Evolutionary conservation across 495 filamentous ascomycete species (phyloP).

Genomic region (Venustampulla echinocandica): DNA sequence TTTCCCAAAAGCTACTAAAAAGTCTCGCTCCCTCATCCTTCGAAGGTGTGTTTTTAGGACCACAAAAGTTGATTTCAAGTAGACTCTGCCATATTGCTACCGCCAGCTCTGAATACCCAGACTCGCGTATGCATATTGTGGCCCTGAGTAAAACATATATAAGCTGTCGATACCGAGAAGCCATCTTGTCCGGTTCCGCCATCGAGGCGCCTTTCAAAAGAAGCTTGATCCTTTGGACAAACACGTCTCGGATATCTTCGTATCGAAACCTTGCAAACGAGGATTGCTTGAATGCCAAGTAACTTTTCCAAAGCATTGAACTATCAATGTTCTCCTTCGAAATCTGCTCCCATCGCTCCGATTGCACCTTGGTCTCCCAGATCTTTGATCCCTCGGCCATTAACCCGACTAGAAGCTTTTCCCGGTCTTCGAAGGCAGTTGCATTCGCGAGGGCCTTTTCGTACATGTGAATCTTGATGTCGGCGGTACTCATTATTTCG

Average conservation of each 20-base stretch:
- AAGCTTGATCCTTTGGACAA: slow-evolving; percentile 43
- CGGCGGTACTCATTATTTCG: slow-evolving; percentile 59
- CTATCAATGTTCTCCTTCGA: slow-evolving; percentile 48
- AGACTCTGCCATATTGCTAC: slow-evolving; percentile 76
- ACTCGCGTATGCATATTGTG: slow-evolving; percentile 65
- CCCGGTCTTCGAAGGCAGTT: slow-evolving; percentile 29
- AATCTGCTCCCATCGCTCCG: slow-evolving; percentile 55
- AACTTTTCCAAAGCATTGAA: slow-evolving; percentile 61
- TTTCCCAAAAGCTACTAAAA: slow-evolving; percentile 68
- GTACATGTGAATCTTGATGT: slow-evolving; percentile 74
- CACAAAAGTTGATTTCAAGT: slow-evolving; percentile 64
- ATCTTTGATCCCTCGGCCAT: slow-evolving; percentile 62
- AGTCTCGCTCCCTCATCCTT: slow-evolving; percentile 7
- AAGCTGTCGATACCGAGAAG: slow-evolving; percentile 40
- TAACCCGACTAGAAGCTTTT: slow-evolving; percentile 53
- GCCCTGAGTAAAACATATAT: slow-evolving; percentile 67
- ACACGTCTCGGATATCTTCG: slow-evolving; percentile 49
- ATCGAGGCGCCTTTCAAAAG: slow-evolving; percentile 32
- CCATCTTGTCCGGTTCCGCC: slow-evolving; percentile 8
- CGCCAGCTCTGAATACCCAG: slow-evolving; percentile 72
- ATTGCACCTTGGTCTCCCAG: slow-evolving; percentile 59
- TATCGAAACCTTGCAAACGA: slow-evolving; percentile 60
- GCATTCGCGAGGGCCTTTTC: slow-evolving; percentile 62
- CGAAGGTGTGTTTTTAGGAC: slow-evolving; percentile 28
- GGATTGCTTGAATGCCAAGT: slow-evolving; percentile 68